Evolutionary conservation across 768 basidiomycete species (phyloP).

Genomic region (Russula brevipes): DNA sequence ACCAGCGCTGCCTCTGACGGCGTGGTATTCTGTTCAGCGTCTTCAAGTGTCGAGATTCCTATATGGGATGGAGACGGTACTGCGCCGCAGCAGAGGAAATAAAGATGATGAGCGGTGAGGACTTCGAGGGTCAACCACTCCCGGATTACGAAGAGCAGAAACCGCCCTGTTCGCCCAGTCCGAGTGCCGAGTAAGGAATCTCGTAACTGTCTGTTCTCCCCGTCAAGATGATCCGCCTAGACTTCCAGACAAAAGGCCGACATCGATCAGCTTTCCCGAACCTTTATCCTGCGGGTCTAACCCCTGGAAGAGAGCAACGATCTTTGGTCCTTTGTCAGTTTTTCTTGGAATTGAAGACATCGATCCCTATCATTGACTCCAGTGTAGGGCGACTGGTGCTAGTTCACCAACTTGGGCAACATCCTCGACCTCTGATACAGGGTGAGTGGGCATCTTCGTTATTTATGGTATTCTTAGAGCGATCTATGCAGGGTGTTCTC

Average conservation of each 20-base stretch:
- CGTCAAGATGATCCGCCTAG: not conserved
- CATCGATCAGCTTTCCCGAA: constrained; percentile 20
- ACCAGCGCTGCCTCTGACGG: constrained; percentile 3
- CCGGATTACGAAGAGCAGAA: constrained; percentile 12
- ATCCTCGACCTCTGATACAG: not conserved
- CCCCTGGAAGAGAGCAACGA: constrained; percentile 20
- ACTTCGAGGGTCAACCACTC: not conserved
- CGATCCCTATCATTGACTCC: not conserved
- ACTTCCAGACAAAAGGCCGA: constrained; percentile 21
- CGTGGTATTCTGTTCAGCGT: not conserved
- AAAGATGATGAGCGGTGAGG: not conserved
- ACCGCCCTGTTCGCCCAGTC: constrained; percentile 2
- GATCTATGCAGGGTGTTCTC: not conserved
- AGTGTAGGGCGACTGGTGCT: constrained; percentile 16
- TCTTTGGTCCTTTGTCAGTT: constrained; percentile 26
- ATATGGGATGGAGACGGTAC: not conserved
- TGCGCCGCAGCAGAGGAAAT: not conserved
- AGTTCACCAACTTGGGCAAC: constrained; percentile 2
- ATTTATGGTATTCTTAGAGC: not conserved
- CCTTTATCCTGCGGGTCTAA: constrained; percentile 1
- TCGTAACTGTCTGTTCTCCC: not conserved
- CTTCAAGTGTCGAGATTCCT: constrained; percentile 1
- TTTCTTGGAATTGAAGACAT: not conserved
- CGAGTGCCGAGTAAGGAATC: constrained; percentile 8
- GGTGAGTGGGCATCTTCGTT: not conserved